These are phyloP conservation scores for Luvunga scandens DNA, from an alignment of 345 rosid genomes.

Conservation along the genomic window DNA sequence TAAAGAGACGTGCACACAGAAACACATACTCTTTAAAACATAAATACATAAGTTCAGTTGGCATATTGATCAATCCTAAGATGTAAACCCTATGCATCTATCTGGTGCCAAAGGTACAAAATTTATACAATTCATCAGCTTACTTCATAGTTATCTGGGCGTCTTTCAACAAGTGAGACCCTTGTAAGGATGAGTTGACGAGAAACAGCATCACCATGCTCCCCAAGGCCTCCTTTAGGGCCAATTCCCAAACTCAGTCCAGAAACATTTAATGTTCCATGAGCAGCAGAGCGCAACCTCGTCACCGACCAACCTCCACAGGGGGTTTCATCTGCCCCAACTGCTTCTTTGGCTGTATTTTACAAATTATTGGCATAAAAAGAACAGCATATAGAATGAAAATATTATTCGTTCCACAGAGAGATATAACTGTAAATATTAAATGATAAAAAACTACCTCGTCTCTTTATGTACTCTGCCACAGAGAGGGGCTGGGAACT, in stretches of 20 bases:
- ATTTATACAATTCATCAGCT: conserved; percentile 43
- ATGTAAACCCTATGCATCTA: neutral
- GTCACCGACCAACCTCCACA: conserved; percentile 90
- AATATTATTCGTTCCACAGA: neutral
- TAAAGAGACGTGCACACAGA: neutral
- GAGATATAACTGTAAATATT: neutral
- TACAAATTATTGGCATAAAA: neutral
- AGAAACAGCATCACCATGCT: conserved; percentile 89
- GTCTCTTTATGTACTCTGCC: conserved; percentile 70
- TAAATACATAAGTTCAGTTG: neutral
- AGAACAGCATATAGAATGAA: neutral
- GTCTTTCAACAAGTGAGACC: conserved; percentile 93
- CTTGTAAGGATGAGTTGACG: conserved; percentile 87
- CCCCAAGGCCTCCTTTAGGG: conserved; percentile 97
- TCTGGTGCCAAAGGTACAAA: neutral
- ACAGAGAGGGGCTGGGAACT: conserved; percentile 60
- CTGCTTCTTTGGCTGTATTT: conserved; percentile 78
- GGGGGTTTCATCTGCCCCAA: conserved; percentile 92
- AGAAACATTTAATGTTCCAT: conserved; percentile 80
- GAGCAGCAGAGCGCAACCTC: conserved; percentile 90
- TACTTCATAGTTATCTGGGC: conserved; percentile 99
- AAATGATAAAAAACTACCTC: conserved; percentile 47
- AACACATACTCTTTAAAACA: neutral
- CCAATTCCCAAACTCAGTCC: conserved; percentile 84
- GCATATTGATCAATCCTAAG: neutral